Percentiles rank a stretch among this genome's conserved stretches.
Evolutionary conservation across 306 rosid species (phyloP).

Genomic region (Rosa multiflora): DNA sequence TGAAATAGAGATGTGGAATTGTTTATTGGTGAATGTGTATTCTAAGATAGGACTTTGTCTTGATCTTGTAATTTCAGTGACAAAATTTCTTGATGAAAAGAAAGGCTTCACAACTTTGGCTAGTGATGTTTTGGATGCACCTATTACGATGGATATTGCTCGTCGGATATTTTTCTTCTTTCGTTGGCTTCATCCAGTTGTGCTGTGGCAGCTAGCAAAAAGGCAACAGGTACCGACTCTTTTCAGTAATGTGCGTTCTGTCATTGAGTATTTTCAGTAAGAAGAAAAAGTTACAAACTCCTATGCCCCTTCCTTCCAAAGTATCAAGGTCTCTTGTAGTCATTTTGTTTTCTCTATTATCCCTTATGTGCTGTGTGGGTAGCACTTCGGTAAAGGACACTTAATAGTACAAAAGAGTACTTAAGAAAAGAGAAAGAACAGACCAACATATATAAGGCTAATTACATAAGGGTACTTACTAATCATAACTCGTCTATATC

Average conservation of each 20-base stretch:
- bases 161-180: slow-evolving; percentile 34
- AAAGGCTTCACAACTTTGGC: slow-evolving; percentile 79
- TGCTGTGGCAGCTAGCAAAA: slow-evolving; percentile 88
- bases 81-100: slow-evolving; percentile 74
- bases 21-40: slow-evolving; percentile 22
- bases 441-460: neutral
- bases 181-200: slow-evolving; percentile 35
- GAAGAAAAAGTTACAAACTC: neutral
- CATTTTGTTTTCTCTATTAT: too few species aligned
- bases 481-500: neutral
- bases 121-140: slow-evolving; percentile 86
- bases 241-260: neutral
- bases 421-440: too few species aligned
- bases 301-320: neutral
- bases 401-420: too few species aligned
- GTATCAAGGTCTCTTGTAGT: neutral
- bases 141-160: slow-evolving; percentile 79
- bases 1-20: neutral
- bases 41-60: slow-evolving; percentile 57
- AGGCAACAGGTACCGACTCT: slow-evolving; percentile 64
- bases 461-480: neutral
- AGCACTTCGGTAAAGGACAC: too few species aligned
- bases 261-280: neutral
- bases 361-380: too few species aligned
- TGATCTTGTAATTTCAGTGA: slow-evolving; percentile 82